Percentiles rank a stretch among this genome's conserved stretches.
Conservation (phyloP, 805 yeast genomes). For the Starmerella vitae region DNA sequence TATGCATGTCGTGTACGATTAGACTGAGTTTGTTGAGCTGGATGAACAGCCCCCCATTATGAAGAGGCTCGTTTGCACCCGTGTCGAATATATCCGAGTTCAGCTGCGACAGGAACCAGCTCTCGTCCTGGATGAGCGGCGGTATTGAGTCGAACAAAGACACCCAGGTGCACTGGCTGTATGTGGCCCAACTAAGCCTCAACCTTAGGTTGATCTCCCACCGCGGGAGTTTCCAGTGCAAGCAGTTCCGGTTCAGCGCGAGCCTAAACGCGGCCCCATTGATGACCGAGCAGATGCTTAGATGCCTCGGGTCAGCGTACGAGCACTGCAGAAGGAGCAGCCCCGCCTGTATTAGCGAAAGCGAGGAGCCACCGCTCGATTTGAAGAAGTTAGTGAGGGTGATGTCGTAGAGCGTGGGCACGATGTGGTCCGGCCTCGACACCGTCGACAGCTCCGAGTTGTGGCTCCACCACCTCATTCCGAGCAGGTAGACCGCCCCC, state of each 20-base stretch:
- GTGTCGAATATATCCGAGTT: constrained; percentile 25
- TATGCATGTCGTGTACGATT: constrained; percentile 31
- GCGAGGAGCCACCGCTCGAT: constrained; percentile 70
- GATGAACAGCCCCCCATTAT: constrained; percentile 24
- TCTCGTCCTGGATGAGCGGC: constrained; percentile 53
- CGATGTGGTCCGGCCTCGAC: constrained; percentile 55
- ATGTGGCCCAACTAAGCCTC: constrained; percentile 92
- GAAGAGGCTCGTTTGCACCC: constrained; percentile 12
- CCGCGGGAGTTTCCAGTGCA: constrained; percentile 79
- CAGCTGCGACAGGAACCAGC: constrained; percentile 54
- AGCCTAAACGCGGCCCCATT: constrained; percentile 80
- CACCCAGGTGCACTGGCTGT: constrained; percentile 83
- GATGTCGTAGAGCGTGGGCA: constrained; percentile 50
- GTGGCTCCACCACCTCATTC: constrained; percentile 90
- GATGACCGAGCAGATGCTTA: constrained; percentile 78
- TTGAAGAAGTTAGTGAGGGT: constrained; percentile 55
- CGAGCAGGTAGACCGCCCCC: constrained; percentile 80
- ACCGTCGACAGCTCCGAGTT: constrained; percentile 62
- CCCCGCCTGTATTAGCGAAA: constrained; percentile 49
- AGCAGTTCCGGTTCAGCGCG: constrained; percentile 83
- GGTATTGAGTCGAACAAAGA: constrained; percentile 72
- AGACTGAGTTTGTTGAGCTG: constrained; percentile 26
- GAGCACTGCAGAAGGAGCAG: constrained; percentile 37
- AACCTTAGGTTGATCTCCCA: constrained; percentile 90
- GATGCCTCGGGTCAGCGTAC: constrained; percentile 46